Conservation (phyloP, 208 protist genomes). For the Vickermania spadyakhi region DNA sequence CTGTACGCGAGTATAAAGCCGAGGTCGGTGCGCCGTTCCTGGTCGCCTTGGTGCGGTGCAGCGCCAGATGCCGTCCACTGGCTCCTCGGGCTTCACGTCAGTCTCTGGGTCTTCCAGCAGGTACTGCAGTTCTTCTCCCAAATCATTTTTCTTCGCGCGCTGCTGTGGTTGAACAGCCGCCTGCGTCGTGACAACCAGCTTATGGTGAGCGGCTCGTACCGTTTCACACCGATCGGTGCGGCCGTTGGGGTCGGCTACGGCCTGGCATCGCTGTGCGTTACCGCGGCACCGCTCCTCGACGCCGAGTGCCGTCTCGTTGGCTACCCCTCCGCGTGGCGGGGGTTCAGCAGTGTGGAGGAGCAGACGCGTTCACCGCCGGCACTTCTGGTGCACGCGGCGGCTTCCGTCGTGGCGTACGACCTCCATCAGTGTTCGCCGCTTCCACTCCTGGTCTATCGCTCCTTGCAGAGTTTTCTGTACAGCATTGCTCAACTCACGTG, state of each 20-base stretch:
- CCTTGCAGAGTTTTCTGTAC: constrained; percentile 37
- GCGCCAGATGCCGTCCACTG: not conserved
- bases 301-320: no score
- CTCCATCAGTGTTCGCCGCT: constrained; percentile 35
- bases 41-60: not conserved
- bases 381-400: not conserved
- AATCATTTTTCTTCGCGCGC: constrained; percentile 10
- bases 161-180: constrained; percentile 20
- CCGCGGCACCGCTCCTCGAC: constrained; percentile 22
- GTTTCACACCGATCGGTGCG: constrained; percentile 26
- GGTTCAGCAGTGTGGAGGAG: no score
- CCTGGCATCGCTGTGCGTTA: constrained; percentile 18
- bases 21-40: not conserved
- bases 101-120: not conserved
- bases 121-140: constrained; percentile 9
- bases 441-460: constrained; percentile 30
- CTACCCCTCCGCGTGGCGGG: no score
- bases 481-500: constrained; percentile 43
- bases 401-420: constrained; percentile 18
- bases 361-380: constrained; percentile 12
- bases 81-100: not conserved
- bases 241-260: constrained; percentile 49
- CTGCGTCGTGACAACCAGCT: constrained; percentile 18
- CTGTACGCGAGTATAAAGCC: not conserved
- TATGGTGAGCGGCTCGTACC: constrained; percentile 26